phyloP scores from a whole-genome alignment of 163 green algal genomes.

The Coccomyxa subellipsoidea region DNA sequence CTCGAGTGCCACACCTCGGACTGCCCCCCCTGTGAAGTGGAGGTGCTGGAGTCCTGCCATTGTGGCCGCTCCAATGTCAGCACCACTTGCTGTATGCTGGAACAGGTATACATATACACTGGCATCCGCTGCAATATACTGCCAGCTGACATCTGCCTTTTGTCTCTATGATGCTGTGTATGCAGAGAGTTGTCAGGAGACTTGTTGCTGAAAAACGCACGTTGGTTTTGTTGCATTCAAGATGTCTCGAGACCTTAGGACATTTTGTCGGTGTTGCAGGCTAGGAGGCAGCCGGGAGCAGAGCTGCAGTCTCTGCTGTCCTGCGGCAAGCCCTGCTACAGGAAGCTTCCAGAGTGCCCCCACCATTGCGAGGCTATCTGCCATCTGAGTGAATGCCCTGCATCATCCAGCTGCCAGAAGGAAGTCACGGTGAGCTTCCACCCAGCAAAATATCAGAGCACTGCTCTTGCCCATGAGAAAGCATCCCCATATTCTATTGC shows the following conservation, averaged over 20 bases:
- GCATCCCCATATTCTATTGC: too few relatives aligned
- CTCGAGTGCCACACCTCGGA: slow-evolving; percentile 54
- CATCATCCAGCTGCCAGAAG: slow-evolving; percentile 39
- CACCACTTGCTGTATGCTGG: slow-evolving; percentile 46
- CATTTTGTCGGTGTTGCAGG: not conserved
- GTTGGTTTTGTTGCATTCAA: too few relatives aligned
- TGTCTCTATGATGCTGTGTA: too few relatives aligned
- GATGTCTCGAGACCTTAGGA: not conserved
- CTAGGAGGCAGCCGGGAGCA: not conserved
- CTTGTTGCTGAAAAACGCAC: too few relatives aligned
- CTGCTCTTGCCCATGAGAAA: not conserved
- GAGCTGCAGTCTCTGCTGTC: slow-evolving; percentile 28
- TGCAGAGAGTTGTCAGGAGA: too few relatives aligned
- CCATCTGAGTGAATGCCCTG: slow-evolving; percentile 57
- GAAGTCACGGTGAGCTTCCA: slow-evolving; percentile 50
- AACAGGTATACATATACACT: too few relatives aligned
- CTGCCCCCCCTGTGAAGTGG: slow-evolving; percentile 40
- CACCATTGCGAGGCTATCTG: slow-evolving; percentile 63
- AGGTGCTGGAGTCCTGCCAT: slow-evolving; percentile 44
- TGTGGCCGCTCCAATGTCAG: slow-evolving; percentile 66
- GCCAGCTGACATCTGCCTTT: too few relatives aligned
- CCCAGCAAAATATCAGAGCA: not conserved
- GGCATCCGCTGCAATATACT: too few relatives aligned
- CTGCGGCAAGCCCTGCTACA: slow-evolving; percentile 70
- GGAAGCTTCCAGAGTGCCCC: slow-evolving; percentile 54